Evolutionary conservation across 2,329 filamentous ascomycete genomes (phyloP).

Genomic region (Purpureocillium takamizusanense): DNA sequence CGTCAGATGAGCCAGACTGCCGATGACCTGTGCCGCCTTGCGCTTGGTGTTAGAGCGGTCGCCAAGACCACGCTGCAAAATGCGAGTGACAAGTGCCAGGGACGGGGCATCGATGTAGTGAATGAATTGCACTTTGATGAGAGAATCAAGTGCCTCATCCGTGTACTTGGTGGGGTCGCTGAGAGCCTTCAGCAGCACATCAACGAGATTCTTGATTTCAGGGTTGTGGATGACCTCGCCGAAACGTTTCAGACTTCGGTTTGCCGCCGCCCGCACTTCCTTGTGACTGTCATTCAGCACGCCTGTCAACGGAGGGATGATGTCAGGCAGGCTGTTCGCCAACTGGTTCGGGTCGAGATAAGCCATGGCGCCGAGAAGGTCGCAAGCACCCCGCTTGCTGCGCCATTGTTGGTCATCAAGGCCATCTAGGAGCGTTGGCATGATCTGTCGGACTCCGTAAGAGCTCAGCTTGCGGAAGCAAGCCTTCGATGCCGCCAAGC

Average conservation of each 20-base stretch:
- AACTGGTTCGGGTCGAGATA: slow-evolving; percentile 95
- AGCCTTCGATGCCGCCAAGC: slow-evolving; percentile 85
- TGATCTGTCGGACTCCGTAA: slow-evolving; percentile 88
- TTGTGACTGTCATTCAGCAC: slow-evolving; percentile 98
- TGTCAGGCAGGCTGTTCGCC: slow-evolving; percentile 83
- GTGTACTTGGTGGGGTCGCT: slow-evolving; percentile 97
- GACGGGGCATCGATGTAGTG: slow-evolving; percentile 98
- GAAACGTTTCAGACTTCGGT: slow-evolving; percentile 93
- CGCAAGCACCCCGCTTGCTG: slow-evolving; percentile 96
- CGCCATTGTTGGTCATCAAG: slow-evolving; percentile 95
- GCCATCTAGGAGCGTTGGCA: slow-evolving; percentile 84
- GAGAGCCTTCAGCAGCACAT: slow-evolving; percentile 86
- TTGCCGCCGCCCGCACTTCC: slow-evolving; percentile 84
- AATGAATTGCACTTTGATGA: slow-evolving; percentile 97
- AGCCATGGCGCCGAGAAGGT: slow-evolving; percentile 94
- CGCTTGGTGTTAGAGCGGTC: slow-evolving; percentile 92
- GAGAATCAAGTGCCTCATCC: slow-evolving; percentile 81
- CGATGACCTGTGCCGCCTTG: slow-evolving; percentile 95
- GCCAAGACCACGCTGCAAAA: slow-evolving; percentile 82
- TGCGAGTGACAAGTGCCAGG: slow-evolving; percentile 86
- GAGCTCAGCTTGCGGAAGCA: slow-evolving; percentile 92
- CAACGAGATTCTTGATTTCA: slow-evolving; percentile 87
- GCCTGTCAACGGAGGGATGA: slow-evolving; percentile 88
- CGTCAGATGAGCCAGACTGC: slow-evolving; percentile 91
- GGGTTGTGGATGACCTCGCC: slow-evolving; percentile 98